Evolutionary conservation across 345 rosid genomes (phyloP).

Genomic region (Stellera chamaejasme): DNA sequence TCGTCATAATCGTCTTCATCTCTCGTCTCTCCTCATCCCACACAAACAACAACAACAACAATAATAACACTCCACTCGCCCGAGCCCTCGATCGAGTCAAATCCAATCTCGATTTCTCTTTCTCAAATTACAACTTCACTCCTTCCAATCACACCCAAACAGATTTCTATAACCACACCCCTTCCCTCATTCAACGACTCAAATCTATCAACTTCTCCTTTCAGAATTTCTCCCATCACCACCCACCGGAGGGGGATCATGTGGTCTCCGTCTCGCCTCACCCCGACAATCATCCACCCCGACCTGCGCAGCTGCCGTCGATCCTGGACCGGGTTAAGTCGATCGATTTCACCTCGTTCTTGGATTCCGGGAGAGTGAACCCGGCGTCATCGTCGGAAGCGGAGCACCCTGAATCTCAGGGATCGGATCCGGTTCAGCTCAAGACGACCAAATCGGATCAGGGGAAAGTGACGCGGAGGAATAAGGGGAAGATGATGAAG

Average conservation of each 20-base stretch:
- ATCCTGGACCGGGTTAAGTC: conserved; percentile 13
- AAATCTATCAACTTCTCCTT: conserved; percentile 43
- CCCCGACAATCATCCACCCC: neutral
- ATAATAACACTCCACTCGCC: conserved; percentile 20
- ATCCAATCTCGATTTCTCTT: conserved; percentile 31
- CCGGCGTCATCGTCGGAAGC: neutral
- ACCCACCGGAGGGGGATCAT: neutral
- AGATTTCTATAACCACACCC: conserved; percentile 18
- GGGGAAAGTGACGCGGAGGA: conserved; percentile 13
- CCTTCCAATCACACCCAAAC: conserved; percentile 6
- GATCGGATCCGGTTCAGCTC: conserved; percentile 7
- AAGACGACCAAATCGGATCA: conserved; percentile 37
- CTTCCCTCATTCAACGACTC: conserved; percentile 53
- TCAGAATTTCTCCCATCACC: conserved; percentile 23
- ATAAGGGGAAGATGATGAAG: conserved; percentile 45
- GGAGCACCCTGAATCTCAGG: neutral
- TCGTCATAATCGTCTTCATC: conserved; percentile 25
- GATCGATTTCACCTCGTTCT: conserved; percentile 10
- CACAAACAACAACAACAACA: conserved; percentile 11
- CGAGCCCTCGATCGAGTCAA: conserved; percentile 43
- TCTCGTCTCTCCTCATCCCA: conserved; percentile 10
- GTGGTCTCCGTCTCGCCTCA: too few relatives aligned
- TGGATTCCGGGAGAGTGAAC: conserved; percentile 3
- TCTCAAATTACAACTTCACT: conserved; percentile 19
- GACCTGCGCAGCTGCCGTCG: conserved; percentile 9